Evolutionary conservation across 208 protist genomes (phyloP), one percentile per base, ranked within the genome.

Genomic region (Leishmania aethiopica): DNA sequence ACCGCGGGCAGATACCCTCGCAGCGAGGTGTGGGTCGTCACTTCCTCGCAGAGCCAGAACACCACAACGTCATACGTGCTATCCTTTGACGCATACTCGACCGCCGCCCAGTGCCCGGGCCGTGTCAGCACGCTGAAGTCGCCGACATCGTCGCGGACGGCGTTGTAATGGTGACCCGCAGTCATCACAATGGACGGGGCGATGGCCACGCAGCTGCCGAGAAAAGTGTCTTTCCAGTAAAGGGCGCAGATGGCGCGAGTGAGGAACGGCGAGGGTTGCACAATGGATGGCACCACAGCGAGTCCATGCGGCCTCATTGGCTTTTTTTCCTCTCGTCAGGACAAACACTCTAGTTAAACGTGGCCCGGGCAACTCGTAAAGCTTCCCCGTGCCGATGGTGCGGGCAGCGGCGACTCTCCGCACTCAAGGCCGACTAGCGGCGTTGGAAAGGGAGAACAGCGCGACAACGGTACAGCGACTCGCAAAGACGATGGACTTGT

Each of bases 121-220:
- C 83, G 80, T 8, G 88, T 84, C 42, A 92, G 80, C 4, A 97
- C 79, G 59, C 79, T 94, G 59, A 97, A 95, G 81, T 96, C 92
- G 25, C 91, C 94, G 3, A 96, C 92, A 69, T 95, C 91, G 75
- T 97, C 94, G 81, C 91, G 90, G 22, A 76, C 82, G 5, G 86
- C 80, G 83, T 95, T 95, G 84, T 92, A 96, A 85, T 97, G 94
- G 67, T 97, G 94, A 0, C 93, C 94, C 0, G 94, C 93, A 0
- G 93, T 91, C 51, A 97, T 79, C 32, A 96, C 80, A 53, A 97
- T 77, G 25, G 81, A 76, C 13, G 85, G 85, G 1, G 84, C 73
- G 32, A 97, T 89, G 22, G 94, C 94, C 5, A 97, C 81, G 67
- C 93, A 95, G 78, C 89, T 96, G 28, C 94, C 94, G 19, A 97